Evolutionary conservation across 441 rosid genomes (phyloP), one percentile per base, ranked within the genome.

Genomic region (Brassica balearica): DNA sequence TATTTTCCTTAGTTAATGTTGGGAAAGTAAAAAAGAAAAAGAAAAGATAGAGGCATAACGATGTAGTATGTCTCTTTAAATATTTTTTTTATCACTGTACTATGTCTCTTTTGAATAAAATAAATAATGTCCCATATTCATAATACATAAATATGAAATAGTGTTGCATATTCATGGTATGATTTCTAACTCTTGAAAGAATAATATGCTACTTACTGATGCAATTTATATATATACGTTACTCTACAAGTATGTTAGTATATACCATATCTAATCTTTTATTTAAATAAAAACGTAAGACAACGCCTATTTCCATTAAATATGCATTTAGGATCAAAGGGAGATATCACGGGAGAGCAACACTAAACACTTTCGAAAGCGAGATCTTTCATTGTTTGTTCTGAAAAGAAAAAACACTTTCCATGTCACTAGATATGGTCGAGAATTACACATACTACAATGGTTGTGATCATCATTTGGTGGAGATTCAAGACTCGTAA

Each of bases 401-500:
- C 5, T 17, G 61, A 56, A 19, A 56, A 19, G 25, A 8, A 56
- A 19, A 56, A 19, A 38, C 25, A 56, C 11, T 55, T 17, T 55
- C 11, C 60, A 56, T 56, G 61, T 56, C 61, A 56, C 62, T 58
- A 19, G 27, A 58, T 58, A 19, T 9, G 12, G 62, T 58, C 62
- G 27, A 58, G 62, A 58, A 19, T 4, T 19, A 58, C 62, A 19
- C 62, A 58, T 58, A 58, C 25, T 58, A 58, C 62, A 58, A 58
- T 58, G 62, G 62, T 58, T 58, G 8, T 58, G 27, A 19, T 58
- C 27, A 19, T 58, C 56, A 25, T 25, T 25, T 25, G 27, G 27
- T 25, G 27, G n/a, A 38, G 56, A 72, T 61, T 73, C 27, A 79
- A 68, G 60, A 73, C 7, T 19, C 3, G 14, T 59, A 1, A 17